Evolutionary conservation across 768 basidiomycete genomes (phyloP).

Genomic region (Postia placenta): DNA sequence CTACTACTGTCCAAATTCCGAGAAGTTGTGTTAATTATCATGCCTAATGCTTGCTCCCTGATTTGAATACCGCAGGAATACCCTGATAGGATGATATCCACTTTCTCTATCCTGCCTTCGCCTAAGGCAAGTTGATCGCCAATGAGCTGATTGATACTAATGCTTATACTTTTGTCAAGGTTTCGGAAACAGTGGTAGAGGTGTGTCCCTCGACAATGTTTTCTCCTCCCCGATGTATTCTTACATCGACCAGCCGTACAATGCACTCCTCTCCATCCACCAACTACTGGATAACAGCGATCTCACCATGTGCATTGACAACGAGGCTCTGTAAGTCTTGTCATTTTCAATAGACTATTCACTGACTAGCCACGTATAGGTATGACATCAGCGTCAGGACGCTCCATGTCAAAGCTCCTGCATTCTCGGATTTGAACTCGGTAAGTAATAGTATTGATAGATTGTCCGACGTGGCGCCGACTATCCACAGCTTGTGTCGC

Average conservation of each 20-base stretch:
- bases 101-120: slow-evolving; percentile 48
- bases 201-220: slow-evolving; percentile 19
- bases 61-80: slow-evolving; percentile 48
- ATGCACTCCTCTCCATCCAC: slow-evolving; percentile 76
- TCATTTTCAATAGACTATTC: background rate
- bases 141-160: background rate
- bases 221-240: background rate
- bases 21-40: slow-evolving; percentile 42
- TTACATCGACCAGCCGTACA: slow-evolving; percentile 54
- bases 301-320: slow-evolving; percentile 79
- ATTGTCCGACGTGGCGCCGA: slow-evolving; percentile 1
- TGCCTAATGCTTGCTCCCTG: slow-evolving; percentile 14
- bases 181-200: slow-evolving; percentile 52
- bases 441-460: slow-evolving; percentile 31
- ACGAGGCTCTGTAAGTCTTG: slow-evolving; percentile 68
- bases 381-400: slow-evolving; percentile 67
- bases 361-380: slow-evolving; percentile 28
- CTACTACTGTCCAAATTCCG: slow-evolving; percentile 76
- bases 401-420: slow-evolving; percentile 57
- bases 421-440: slow-evolving; percentile 62
- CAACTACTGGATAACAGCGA: slow-evolving; percentile 89
- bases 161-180: slow-evolving; percentile 14
- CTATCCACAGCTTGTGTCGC: slow-evolving; percentile 56
- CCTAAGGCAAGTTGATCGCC: slow-evolving; percentile 37
- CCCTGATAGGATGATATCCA: slow-evolving; percentile 41